Percentiles rank a stretch among this genome's conserved stretches.
These are phyloP conservation scores for Cairneyella variabilis DNA, from an alignment of 495 filamentous ascomycete genomes.

Conservation along the genomic window DNA sequence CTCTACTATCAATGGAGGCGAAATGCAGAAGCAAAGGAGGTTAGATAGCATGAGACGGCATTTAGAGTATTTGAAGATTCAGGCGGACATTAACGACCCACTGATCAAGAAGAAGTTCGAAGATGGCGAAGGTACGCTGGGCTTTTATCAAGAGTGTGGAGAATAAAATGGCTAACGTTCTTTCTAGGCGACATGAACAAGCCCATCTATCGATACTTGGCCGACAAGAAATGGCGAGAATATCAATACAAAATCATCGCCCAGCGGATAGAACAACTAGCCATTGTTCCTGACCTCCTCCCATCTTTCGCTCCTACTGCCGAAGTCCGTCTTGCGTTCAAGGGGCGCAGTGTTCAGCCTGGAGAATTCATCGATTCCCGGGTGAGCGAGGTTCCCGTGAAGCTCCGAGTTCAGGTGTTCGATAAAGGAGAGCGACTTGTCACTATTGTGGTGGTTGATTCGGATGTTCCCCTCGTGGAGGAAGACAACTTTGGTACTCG, in stretches of 20 bases:
- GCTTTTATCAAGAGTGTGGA: neutral
- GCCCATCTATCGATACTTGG: slow-evolving; percentile 90
- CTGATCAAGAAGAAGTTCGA: slow-evolving; percentile 92
- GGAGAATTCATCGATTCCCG: slow-evolving; percentile 73
- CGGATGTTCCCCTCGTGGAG: slow-evolving; percentile 81
- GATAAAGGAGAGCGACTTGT: slow-evolving; percentile 75
- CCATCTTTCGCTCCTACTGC: slow-evolving; percentile 73
- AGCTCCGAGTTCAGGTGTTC: slow-evolving; percentile 80
- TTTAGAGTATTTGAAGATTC: slow-evolving; percentile 78
- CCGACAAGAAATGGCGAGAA: slow-evolving; percentile 81
- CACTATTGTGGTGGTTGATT: slow-evolving; percentile 79
- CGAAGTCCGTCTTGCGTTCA: slow-evolving; percentile 78
- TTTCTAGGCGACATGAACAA: slow-evolving; percentile 84
- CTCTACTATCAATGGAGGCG: slow-evolving; percentile 54
- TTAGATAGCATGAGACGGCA: slow-evolving; percentile 67
- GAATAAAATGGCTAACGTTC: slow-evolving; percentile 19
- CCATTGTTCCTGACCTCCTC: slow-evolving; percentile 90
- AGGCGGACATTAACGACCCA: slow-evolving; percentile 94
- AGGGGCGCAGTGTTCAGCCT: slow-evolving; percentile 58
- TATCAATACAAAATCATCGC: slow-evolving; percentile 70
- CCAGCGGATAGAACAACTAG: slow-evolving; percentile 86
- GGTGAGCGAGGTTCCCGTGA: slow-evolving; percentile 64
- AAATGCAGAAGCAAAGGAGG: slow-evolving; percentile 57
- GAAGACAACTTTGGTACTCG: slow-evolving; percentile 73
- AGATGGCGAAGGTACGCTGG: slow-evolving; percentile 77